These are phyloP conservation scores for Caloboletus firmus DNA, from an alignment of 1,284 basidiomycete genomes.

Conservation along the genomic window DNA sequence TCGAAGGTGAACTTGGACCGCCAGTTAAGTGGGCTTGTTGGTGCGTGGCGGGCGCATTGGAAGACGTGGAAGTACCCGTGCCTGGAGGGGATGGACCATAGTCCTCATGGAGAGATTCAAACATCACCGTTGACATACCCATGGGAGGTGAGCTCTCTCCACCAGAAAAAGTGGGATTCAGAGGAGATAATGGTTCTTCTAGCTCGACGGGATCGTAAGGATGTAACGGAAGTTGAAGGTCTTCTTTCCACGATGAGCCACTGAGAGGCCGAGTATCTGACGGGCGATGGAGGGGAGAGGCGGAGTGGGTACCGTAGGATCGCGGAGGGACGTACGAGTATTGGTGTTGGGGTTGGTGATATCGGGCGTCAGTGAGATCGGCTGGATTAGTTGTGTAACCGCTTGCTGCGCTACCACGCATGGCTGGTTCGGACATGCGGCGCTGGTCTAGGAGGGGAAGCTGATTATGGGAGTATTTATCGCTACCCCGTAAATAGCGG, in stretches of 20 bases:
- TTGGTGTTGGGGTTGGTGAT: slow-evolving; percentile 37
- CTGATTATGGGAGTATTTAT: slow-evolving; percentile 43
- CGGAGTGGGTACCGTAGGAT: slow-evolving; percentile 34
- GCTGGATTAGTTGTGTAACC: slow-evolving; percentile 26
- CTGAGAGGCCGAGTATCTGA: slow-evolving; percentile 42
- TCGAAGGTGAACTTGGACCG: slow-evolving; percentile 33
- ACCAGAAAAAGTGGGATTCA: slow-evolving; percentile 48
- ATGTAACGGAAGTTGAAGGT: slow-evolving; percentile 28
- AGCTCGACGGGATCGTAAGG: slow-evolving; percentile 36
- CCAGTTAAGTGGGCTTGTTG: slow-evolving; percentile 10
- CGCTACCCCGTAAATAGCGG: slow-evolving; percentile 37
- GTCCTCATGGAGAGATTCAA: slow-evolving; percentile 44
- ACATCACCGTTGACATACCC: slow-evolving; percentile 39
- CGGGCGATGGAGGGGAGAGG: slow-evolving; percentile 42
- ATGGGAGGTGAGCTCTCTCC: slow-evolving; percentile 37
- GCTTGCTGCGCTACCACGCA: slow-evolving; percentile 35
- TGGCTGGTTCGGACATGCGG: slow-evolving; percentile 64
- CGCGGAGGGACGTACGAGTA: slow-evolving; percentile 31
- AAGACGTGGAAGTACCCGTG: slow-evolving; percentile 55
- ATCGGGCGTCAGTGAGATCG: slow-evolving; percentile 28
- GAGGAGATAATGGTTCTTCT: slow-evolving; percentile 50
- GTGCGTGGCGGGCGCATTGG: slow-evolving; percentile 34
- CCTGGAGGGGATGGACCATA: slow-evolving; percentile 59
- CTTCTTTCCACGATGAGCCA: slow-evolving; percentile 38
- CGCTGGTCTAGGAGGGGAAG: slow-evolving; percentile 48